These are phyloP conservation scores for Pleurotus giganteus DNA, from an alignment of 768 basidiomycete genomes.

Conservation along the genomic window DNA sequence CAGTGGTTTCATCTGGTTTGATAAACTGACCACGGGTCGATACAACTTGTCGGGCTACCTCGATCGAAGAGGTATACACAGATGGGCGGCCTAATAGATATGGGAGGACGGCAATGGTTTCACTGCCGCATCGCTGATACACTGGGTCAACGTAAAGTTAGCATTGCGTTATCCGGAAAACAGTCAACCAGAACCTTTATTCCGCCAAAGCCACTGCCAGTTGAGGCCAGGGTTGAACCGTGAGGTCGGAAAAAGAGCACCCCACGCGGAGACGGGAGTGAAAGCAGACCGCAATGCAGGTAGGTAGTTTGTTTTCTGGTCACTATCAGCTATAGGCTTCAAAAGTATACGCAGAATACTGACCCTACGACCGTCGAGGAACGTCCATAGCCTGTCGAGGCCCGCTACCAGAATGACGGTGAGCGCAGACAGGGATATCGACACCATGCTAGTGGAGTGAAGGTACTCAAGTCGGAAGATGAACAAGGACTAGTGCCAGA, in stretches of 20 bases:
- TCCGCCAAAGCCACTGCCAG: constrained; percentile 36
- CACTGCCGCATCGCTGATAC: constrained; percentile 22
- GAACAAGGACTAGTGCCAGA: too few relatives aligned
- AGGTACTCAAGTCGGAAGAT: too few relatives aligned
- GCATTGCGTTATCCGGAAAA: not conserved
- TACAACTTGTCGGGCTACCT: constrained; percentile 43
- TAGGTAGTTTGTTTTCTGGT: not conserved
- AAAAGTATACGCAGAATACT: not conserved
- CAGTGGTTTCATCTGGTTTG: constrained; percentile 34
- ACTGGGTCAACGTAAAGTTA: not conserved
- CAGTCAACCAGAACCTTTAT: constrained; percentile 23
- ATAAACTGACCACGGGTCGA: constrained; percentile 35
- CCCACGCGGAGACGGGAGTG: constrained; percentile 31
- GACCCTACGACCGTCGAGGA: too few relatives aligned
- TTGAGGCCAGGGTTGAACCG: constrained; percentile 42
- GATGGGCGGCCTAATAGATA: constrained; percentile 33
- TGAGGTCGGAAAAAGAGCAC: constrained; percentile 32
- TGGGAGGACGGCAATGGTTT: constrained; percentile 39
- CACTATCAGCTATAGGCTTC: not conserved
- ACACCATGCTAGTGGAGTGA: too few relatives aligned
- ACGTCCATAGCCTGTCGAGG: too few relatives aligned
- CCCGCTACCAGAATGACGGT: too few relatives aligned
- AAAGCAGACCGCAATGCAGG: not conserved
- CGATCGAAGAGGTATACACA: constrained; percentile 44
- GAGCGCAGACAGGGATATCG: too few relatives aligned